phyloP scores from a whole-genome alignment of 768 basidiomycete genomes.

The Gymnopilus junonius region DNA sequence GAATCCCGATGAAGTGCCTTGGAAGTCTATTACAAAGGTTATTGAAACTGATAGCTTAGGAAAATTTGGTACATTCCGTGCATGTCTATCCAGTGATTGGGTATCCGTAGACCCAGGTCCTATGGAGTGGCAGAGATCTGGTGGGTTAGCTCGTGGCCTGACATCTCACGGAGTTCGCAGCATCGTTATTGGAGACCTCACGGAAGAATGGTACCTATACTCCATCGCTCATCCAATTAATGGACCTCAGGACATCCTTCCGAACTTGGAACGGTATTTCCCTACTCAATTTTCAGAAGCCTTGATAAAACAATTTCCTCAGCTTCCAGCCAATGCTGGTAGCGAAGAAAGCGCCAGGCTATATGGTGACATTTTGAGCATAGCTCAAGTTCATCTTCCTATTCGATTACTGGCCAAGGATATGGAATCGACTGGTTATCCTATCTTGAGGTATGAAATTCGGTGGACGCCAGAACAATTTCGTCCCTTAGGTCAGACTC shows the following conservation, averaged over 20 bases:
- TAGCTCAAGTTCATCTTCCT: conserved; percentile 71
- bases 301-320: conserved; percentile 49
- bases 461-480: conserved; percentile 69
- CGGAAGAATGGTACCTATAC: conserved; percentile 81
- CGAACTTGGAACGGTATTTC: conserved; percentile 67
- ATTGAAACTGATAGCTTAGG: conserved; percentile 65
- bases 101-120: conserved; percentile 54
- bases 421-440: conserved; percentile 57
- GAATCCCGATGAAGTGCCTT: conserved; percentile 52
- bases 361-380: conserved; percentile 65
- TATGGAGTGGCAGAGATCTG: conserved; percentile 71
- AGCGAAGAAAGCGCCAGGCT: conserved; percentile 46
- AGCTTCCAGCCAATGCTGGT: conserved; percentile 42
- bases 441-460: conserved; percentile 70
- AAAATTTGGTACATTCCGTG: conserved; percentile 69
- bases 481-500: conserved; percentile 53
- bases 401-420: conserved; percentile 66
- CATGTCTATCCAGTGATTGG: conserved; percentile 64
- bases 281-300: conserved; percentile 47
- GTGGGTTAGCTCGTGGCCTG: conserved; percentile 59
- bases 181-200: conserved; percentile 69
- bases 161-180: conserved; percentile 60
- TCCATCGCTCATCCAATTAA: conserved; percentile 67
- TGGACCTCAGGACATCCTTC: conserved; percentile 51
- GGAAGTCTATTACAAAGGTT: conserved; percentile 52